Evolutionary conservation across 345 rosid genomes (phyloP), one percentile per base, ranked within the genome.

Genomic region (Arabis hirsuta): DNA sequence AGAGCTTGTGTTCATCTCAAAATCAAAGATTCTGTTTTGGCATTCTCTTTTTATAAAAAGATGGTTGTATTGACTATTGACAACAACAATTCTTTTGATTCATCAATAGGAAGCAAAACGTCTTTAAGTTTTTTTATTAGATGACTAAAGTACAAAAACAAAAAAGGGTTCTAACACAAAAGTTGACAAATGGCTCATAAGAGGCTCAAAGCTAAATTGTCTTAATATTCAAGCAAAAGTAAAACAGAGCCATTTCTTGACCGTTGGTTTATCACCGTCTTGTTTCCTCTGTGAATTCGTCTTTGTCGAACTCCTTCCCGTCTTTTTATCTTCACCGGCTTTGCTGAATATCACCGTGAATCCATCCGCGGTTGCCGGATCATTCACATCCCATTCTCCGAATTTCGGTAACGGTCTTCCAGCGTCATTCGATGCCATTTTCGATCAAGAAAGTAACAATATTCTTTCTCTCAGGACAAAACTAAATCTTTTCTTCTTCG

Each of bases 361-460:
- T 13, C 85, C 85, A 45, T 82, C 85, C 2, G 85, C 79, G 8
- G 82, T 72, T 1, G 82, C 81, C 0, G 85, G 85, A 76, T 82
- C 82, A 60, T 79, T 82, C 69, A 82, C 85, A 51, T 82, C 85
- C 85, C 85, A 82, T 32, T 79, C 85, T 4, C 85, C 85, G 9
- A 79, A 82, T 71, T 67, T 79, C 1, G 82, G 85, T 11, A 82
- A 67, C 3, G 79, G 48, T 38, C 81, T 65, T 55, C 81, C 82
- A 16, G 55, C 67, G 27, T 73, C 80, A 1, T 55, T 74, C 3
- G 80, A 63, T 13, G 78, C 76, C 78, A 78, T 77, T 39, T 10
- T 39, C 39, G 1, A 59, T 52, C 73, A 74, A 59, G 73, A 65
- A 65, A 56, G 26, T 56, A 47, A 48, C 47, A 65, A 73, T 55